phyloP scores from a whole-genome alignment of 345 rosid genomes.

The Xanthoceras sorbifolium region DNA sequence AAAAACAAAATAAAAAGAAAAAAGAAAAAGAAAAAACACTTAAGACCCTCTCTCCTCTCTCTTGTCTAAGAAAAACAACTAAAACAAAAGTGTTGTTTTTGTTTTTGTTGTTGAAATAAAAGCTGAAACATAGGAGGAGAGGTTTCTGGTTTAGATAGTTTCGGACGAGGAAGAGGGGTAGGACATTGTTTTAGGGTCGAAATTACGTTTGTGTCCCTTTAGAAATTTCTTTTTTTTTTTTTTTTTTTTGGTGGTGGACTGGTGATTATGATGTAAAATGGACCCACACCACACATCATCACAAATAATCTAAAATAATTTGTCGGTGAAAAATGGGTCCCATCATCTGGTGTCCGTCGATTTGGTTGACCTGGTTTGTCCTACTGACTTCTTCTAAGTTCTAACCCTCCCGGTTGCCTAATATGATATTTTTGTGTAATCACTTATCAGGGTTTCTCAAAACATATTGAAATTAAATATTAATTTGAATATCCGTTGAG shows the following conservation, averaged over 20 bases:
- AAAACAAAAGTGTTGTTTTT: background rate
- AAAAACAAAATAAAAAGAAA: background rate
- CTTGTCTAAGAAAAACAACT: background rate
- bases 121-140: slow-evolving; percentile 9
- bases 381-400: background rate
- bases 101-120: background rate
- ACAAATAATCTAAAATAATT: slow-evolving; percentile 1
- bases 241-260: background rate
- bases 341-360: slow-evolving; percentile 1
- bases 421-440: background rate
- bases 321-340: slow-evolving; percentile 18
- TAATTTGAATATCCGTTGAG: too few relatives aligned
- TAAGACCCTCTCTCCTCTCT: slow-evolving; percentile 3
- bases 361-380: slow-evolving; percentile 20
- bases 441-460: too few relatives aligned
- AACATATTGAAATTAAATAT: too few relatives aligned
- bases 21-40: background rate
- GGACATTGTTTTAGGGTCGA: background rate
- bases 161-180: background rate
- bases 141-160: background rate
- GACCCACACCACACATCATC: slow-evolving; percentile 20
- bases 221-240: background rate
- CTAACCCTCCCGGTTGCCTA: background rate
- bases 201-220: slow-evolving; percentile 23
- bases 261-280: slow-evolving; percentile 21